Base-by-base conservation (phyloP, 2,329 filamentous ascomycete species). In the Penicillium sclerotiorum region DNA sequence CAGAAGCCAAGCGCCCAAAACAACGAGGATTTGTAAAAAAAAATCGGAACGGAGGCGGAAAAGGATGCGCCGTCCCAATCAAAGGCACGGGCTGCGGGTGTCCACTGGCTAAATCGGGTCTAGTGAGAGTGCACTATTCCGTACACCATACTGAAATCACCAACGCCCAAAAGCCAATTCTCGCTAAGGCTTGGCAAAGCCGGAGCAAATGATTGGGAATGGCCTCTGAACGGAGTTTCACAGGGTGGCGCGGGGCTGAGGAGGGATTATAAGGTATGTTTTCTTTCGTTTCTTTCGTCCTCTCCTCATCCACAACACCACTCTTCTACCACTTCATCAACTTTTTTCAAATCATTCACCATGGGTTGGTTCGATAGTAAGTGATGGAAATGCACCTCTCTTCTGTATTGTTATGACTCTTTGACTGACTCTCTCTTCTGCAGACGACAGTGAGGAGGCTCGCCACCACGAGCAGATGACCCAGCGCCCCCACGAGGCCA, bases 401-500 rank as follows among this genome's bases (percentile, higher is more conserved):
- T 13, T 7, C 22, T 41, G 3, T 27, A 12, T 18, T 73, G 76
- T 47, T 70, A 70, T 51, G 69, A 75, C 50, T 66, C 77, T n/a
- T 9, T 30, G 18, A 42, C 18, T 27, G 25, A 33, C n/a, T 21
- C 25, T 15, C 30, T 37, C 11, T 13, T n/a, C 35, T 47, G 44
- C 37, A 57, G 56, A 64, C 49, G 69, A 75, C 52, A 81, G 82
- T 70, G 61, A 80, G 46, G 72, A 80, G 68, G 76, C 80, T 58
- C 49, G 45, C 28, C 77, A 80, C 68, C 68, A 77, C 55, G 13
- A 60, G 6, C 23, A 50, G 25, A 28, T 52, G 15, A 51, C 39
- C 28, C 18, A 44, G 15, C 50, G 48, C 28, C 53, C 52, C 9
- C 78, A 89, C 73, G 72, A 89, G 70, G 77, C 81, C 58, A 81